Base-by-base conservation (phyloP, 1,284 basidiomycete genomes). In the Ceratobasidium sp. region DNA sequence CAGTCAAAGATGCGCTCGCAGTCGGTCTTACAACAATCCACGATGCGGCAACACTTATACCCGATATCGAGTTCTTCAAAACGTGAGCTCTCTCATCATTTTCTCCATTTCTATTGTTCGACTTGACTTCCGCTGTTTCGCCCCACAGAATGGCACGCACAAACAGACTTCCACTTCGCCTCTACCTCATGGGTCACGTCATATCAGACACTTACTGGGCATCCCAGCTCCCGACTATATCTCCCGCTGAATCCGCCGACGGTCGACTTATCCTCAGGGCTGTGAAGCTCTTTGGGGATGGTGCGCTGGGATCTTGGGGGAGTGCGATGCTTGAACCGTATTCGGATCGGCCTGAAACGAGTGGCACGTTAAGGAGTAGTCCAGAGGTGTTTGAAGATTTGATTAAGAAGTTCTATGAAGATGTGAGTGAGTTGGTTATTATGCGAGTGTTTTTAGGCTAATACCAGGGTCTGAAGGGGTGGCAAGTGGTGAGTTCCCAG, bases 231-330 rank as follows among this genome's bases (percentile, higher is more conserved):
- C 72, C 72, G 2, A 64, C 42, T 15, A 75, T 75, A 3, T 64
- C 61, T 1, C 46, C 72, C 13, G 89, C 92, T 33, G 89, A 88
- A 20, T 86, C 96, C 2, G 82, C 90, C 44, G 86, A 92, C 80
- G 89, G 87, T 5, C 89, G 91, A 44, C 86, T 96, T 33, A 93
- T 89, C 44, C 84, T 95, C n/a, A 90, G 92, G 10, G 91, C 92
- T 64, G 89, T 97, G 82, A 98, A 98, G 85, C 88, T 98, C 1
- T 94, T 95, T 83, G 89, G 91, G 0, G 95, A 96, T 81, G 94
- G 93, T 61, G 96, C 97, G 0, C 89, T 98, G 1, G 96, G 97
- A 0, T 95, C 94, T 0, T 95, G 94, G 89, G 97, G 97, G 3
- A 95, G 97, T 0, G 96, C 97, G 0, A 89, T 98, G 79, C 87